Base-by-base conservation (phyloP, 1,139 yeast species). In the Pneumocystis carinii region DNA sequence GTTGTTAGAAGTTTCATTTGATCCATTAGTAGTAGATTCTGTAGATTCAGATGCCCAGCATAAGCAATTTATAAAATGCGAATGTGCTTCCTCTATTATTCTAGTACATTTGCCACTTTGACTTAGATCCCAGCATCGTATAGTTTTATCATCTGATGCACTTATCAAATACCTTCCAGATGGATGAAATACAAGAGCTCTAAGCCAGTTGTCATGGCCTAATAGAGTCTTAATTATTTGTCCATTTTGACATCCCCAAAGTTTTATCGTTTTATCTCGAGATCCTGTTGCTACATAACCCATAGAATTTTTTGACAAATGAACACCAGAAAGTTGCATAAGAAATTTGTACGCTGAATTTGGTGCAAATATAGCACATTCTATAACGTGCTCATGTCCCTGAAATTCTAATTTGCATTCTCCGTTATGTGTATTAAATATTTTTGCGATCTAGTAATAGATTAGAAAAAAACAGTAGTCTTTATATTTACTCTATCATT, bases 131-230 rank as follows among this genome's bases (percentile, higher is more conserved):
- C 97, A 90, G 37, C 88, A 75, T 66, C 84, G 80, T 53, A 90
- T 80, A 1, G 83, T 77, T 68, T 84, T 84, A 72, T 90, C 97
- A 73, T 90, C 96, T 35, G 92, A 80, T 17, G 87, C 86, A 64
- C 90, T 83, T 59, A 87, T 77, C 32, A 90, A 73, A 68, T 80
- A 83, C 63, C 82, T 78, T 0, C 95, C 95, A 68, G 81, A 83
- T 0, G 95, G 95, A 72, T 88, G 96, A 61, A 87, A 76, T 10
- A 77, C 77, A 19, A 89, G 71, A 12, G 84, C 80, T 67, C 87
- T 82, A 0, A 90, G 87, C 97, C 97, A 90, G 19, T 95, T 87
- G 64, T 84, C 83, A 73, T 90, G 97, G 1, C 95, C 97, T 15
- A 73, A 71, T 64, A 85, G 75, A 59, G 79, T 75, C 27, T 80